Evolutionary conservation across 1,284 basidiomycete genomes (phyloP), one percentile per base, ranked within the genome.

Genomic region (Austroboletus novae-zelandiae): DNA sequence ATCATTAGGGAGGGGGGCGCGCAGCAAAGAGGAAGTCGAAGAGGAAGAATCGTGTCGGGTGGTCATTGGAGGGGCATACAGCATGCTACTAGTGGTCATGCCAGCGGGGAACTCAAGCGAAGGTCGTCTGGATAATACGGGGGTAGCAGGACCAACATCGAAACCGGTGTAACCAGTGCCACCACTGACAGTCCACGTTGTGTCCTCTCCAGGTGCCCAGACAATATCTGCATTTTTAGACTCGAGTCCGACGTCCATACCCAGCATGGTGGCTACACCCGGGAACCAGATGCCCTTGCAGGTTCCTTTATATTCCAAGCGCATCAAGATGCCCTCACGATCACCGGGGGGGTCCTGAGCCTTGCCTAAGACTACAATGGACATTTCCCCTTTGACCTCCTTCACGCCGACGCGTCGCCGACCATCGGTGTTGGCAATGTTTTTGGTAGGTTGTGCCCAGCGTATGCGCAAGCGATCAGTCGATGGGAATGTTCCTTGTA

Each of bases 271-370:
- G 3, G 89, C 89, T 11, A 90, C 88, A 6, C 88, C 89, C 43
- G 87, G 83, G 61, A 83, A 89, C 84, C 84, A 89, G 25, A 91
- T 69, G 10, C 84, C 85, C 54, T 79, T 81, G 66, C 87, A 91
- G 2, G 79, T 77, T 30, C 77, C 87, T 54, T 81, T 83, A 64
- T 88, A 89, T 52, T 86, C 80, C 17, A 91, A 65, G 45, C 77
- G 74, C 75, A 90, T 77, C 32, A 84, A 56, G n/a, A 86, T 65
- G n/a, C 86, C 84, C 45, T 84, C 80, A 31, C 65, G 65, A n/a
- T 61, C 66, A 48, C 65, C 66, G 18, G 68, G 62, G 7, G 69
- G 67, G 48, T 74, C 71, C 40, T 58, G 67, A 29, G 67, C 67
- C 51, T 75, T 78, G 37, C 80, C 84, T 32, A 80, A 71, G 20